phyloP scores from a whole-genome alignment of 2,329 filamentous ascomycete species.

The Zalaria obscura region DNA sequence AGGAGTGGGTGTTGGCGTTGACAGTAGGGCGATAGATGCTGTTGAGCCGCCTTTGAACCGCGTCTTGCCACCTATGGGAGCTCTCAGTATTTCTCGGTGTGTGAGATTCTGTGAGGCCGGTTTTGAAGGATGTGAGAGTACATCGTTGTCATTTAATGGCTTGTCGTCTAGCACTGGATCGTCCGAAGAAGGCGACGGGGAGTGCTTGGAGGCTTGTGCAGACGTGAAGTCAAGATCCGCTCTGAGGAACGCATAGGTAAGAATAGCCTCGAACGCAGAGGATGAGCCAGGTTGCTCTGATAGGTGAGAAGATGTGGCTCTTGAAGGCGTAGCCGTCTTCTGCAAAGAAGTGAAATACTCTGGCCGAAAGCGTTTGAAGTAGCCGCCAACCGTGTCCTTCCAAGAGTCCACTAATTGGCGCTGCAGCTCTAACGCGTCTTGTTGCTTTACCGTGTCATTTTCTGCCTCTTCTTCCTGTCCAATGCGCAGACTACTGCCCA shows the following conservation, averaged over 20 bases:
- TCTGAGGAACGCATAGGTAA: constrained; percentile 86
- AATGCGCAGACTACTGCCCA: constrained; percentile 58
- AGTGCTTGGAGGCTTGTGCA: constrained; percentile 67
- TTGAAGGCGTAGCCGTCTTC: constrained; percentile 18
- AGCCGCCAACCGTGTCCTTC: constrained; percentile 76
- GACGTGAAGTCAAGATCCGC: constrained; percentile 90
- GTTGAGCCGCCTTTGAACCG: constrained; percentile 92
- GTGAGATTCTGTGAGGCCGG: constrained; percentile 23
- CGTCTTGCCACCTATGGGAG: constrained; percentile 54
- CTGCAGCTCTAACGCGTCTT: constrained; percentile 49
- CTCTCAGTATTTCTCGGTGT: constrained; percentile 24
- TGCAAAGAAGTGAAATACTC: constrained; percentile 43
- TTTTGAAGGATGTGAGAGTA: constrained; percentile 51
- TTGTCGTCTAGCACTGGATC: constrained; percentile 58
- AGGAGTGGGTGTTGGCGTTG: constrained; percentile 76
- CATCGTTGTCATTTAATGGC: constrained; percentile 73
- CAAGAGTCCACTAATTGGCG: constrained; percentile 60
- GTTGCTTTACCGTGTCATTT: constrained; percentile 6
- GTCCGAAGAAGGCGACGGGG: constrained; percentile 15
- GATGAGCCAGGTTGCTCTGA: constrained; percentile 12
- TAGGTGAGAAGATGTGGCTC: constrained; percentile 17
- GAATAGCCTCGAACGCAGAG: constrained; percentile 56
- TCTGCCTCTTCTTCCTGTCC: constrained; percentile 8
- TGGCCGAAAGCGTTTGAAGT: constrained; percentile 83
- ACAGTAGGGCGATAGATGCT: constrained; percentile 77